phyloP scores from a whole-genome alignment of 1,284 basidiomycete species.

The Fomitopsis palustris region DNA sequence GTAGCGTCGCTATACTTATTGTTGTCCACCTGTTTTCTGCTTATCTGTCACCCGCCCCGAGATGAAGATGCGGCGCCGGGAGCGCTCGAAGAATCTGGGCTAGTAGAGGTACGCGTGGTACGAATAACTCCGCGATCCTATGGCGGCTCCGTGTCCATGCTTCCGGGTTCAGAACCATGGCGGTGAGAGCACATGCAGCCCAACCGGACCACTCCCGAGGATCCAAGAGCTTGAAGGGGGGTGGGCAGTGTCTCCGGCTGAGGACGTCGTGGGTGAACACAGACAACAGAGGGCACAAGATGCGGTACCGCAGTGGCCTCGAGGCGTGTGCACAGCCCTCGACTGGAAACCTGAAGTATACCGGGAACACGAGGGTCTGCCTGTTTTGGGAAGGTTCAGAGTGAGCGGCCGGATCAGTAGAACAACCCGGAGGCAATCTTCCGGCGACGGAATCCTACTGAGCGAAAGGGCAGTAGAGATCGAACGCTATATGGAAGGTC shows the following conservation, averaged over 20 bases:
- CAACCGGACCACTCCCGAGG: background rate
- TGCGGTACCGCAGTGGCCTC: background rate
- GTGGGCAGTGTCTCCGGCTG: background rate
- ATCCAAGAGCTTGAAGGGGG: background rate
- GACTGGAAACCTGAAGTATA: background rate
- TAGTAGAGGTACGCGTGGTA: slow-evolving; percentile 3
- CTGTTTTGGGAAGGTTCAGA: background rate
- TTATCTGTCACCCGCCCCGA: slow-evolving; percentile 6
- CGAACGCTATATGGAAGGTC: background rate
- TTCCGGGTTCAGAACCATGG: background rate
- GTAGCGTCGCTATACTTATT: slow-evolving; percentile 12
- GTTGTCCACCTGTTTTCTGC: slow-evolving; percentile 6
- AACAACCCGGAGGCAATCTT: background rate
- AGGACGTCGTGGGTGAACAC: background rate
- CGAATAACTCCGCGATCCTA: slow-evolving; percentile 6
- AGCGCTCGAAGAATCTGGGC: slow-evolving; percentile 3
- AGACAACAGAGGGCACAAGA: background rate
- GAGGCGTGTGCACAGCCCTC: background rate
- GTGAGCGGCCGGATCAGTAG: background rate
- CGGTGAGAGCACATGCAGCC: no score
- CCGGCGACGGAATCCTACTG: background rate
- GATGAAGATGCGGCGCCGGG: background rate
- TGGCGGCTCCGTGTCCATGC: background rate
- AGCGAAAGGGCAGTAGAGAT: background rate
- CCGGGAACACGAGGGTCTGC: background rate